Evolutionary conservation across 345 rosid genomes (phyloP), one percentile per base, ranked within the genome.

Genomic region (Odontarrhena argentea): DNA sequence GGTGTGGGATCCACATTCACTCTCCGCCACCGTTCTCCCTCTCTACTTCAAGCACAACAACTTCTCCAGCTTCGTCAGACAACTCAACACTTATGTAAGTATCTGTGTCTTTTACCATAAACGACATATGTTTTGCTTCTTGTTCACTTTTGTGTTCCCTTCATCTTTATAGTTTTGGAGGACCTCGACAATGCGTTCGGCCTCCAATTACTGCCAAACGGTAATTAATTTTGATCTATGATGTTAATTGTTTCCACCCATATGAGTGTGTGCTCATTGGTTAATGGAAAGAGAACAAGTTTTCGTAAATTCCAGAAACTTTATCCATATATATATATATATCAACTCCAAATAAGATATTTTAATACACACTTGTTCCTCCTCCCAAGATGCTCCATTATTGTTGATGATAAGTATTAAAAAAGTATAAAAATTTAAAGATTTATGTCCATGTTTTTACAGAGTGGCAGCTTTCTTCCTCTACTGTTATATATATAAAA

Each of bases 11-110:
- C 90, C 93, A 47, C 76, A 86, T 49, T 78, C 81, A 38, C 84
- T 92, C 76, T 81, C 96, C 25, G 67, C 81, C 4, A 47, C 50
- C 61, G 85, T 89, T 42, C 93, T 92, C 51, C 98, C 92, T 30
- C 69, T 79, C 6, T 82, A 73, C 76, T 92, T 92, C 86, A 92
- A 92, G 84, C 98, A 92, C 81, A 92, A 84, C 71, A 92, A 92
- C 68, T 92, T 87, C 82, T 89, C 96, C 42, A 89, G 97, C 70
- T 92, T 92, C 67, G 88, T 92, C 70, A 81, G 97, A 63, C 97
- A 92, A 65, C 85, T 92, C 32, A 90, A 92, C 58, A 92, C 97
- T 68, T 92, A 92, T 46, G 97, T 89, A 71, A 78, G 97, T 76
- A 11, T 14, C 8, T 49, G 6, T 46, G 5, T 44, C 14, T 48